Conservation (phyloP, 768 basidiomycete species). For the Agaricus bisporus region DNA sequence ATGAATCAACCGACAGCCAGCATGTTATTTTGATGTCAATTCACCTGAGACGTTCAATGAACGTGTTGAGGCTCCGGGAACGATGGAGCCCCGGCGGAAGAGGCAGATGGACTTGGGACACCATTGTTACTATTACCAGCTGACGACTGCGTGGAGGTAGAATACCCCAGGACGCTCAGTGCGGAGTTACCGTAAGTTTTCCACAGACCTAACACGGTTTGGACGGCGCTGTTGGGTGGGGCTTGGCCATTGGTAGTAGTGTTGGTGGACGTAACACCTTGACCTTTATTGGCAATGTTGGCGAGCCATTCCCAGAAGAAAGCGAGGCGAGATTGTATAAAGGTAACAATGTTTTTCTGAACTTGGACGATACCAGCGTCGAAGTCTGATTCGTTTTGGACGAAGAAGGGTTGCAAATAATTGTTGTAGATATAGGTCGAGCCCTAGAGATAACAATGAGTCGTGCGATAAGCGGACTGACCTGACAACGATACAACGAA, state of each 20-base stretch:
- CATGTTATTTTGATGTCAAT: neutral
- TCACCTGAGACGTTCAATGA: slow-evolving; percentile 3
- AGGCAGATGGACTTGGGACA: neutral
- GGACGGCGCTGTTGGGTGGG: neutral
- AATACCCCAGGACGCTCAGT: slow-evolving; percentile 16
- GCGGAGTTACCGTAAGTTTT: slow-evolving; percentile 33
- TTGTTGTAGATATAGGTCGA: slow-evolving; percentile 59
- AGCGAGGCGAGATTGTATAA: slow-evolving; percentile 45
- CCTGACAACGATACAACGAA: neutral
- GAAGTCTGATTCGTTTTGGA: slow-evolving; percentile 50
- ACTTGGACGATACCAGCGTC: slow-evolving; percentile 53
- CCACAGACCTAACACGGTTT: slow-evolving; percentile 26
- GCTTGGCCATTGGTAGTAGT: neutral
- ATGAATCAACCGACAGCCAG: neutral
- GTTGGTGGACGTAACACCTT: slow-evolving; percentile 10
- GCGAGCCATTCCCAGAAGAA: slow-evolving; percentile 42
- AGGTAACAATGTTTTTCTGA: slow-evolving; percentile 48
- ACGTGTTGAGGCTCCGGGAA: slow-evolving; percentile 36
- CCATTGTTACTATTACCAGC: neutral
- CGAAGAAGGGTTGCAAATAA: slow-evolving; percentile 57
- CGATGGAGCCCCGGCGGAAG: slow-evolving; percentile 17
- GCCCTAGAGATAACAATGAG: slow-evolving; percentile 40
- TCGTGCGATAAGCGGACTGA: slow-evolving; percentile 7
- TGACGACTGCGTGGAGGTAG: slow-evolving; percentile 7
- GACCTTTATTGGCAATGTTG: slow-evolving; percentile 36